Evolutionary conservation across 805 yeast species (phyloP).

Genomic region (Wickerhamomyces bovis): DNA sequence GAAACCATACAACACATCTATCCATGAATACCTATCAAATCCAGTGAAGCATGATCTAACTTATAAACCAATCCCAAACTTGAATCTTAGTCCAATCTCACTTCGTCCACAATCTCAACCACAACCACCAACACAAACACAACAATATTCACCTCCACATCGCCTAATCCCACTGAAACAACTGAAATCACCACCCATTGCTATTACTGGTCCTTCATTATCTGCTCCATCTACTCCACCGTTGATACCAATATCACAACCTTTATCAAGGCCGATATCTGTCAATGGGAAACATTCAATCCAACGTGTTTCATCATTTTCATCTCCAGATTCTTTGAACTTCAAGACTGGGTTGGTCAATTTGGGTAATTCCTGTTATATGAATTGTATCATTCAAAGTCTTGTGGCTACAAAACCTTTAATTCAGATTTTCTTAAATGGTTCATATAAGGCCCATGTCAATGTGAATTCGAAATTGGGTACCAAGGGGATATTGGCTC

Average conservation of each 20-base stretch:
- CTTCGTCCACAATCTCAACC: conserved; percentile 1
- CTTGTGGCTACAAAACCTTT: conserved; percentile 66
- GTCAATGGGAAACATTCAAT: neutral
- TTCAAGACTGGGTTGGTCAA: conserved; percentile 65
- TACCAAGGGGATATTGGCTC: conserved; percentile 72
- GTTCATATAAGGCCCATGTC: conserved; percentile 58
- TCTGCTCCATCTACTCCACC: conserved; percentile 6
- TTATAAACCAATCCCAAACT: neutral
- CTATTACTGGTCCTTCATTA: neutral
- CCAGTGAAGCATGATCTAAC: conserved; percentile 15
- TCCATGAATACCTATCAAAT: conserved; percentile 15
- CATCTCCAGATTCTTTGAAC: conserved; percentile 4
- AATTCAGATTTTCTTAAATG: conserved; percentile 53
- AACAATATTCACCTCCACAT: neutral
- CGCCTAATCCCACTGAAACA: neutral
- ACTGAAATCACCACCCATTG: neutral
- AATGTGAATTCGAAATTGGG: conserved; percentile 73
- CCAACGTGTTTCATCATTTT: neutral
- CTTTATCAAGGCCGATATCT: neutral
- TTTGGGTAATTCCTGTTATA: conserved; percentile 87
- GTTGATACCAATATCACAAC: neutral
- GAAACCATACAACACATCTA: neutral
- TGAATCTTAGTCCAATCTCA: conserved; percentile 4
- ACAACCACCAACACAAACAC: neutral
- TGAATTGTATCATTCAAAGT: conserved; percentile 89